Evolutionary conservation across 1,139 yeast genomes (phyloP).

Genomic region (Yamadazyma diddensiae): DNA sequence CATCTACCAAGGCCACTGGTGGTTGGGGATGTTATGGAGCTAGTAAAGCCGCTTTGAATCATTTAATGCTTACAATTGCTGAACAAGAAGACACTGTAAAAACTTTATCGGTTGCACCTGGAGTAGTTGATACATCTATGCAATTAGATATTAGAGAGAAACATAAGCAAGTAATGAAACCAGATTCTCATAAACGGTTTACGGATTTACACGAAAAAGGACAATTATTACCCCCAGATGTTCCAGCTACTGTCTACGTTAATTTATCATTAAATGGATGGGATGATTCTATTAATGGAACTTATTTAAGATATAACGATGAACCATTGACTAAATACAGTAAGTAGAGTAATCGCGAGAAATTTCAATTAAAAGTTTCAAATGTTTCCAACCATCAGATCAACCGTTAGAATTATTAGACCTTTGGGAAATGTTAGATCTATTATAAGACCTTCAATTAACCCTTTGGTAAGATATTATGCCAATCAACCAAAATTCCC

Average conservation of each 20-base stretch:
- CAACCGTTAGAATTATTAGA: no score
- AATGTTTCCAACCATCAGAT: no score
- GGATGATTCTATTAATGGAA: conserved; percentile 54
- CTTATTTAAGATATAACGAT: conserved; percentile 61
- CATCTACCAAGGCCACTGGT: conserved; percentile 55
- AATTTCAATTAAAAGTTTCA: no score
- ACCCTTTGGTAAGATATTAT: no score
- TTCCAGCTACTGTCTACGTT: conserved; percentile 69
- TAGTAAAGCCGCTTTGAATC: conserved; percentile 87
- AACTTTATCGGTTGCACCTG: conserved; percentile 81
- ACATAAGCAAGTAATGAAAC: conserved; percentile 55
- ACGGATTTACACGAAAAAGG: conserved; percentile 53
- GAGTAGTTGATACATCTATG: conserved; percentile 89
- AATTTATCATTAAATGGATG: conserved; percentile 62
- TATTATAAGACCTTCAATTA: no score
- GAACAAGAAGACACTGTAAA: conserved; percentile 60
- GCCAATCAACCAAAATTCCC: no score
- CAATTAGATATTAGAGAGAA: conserved; percentile 69
- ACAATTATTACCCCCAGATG: conserved; percentile 58
- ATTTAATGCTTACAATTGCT: conserved; percentile 62
- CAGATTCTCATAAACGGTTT: conserved; percentile 56
- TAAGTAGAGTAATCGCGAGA: neutral
- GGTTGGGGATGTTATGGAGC: conserved; percentile 93
- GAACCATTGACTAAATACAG: conserved; percentile 19
- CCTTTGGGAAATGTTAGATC: no score